A percentile compares a stretch with the other conserved stretches of the same genome.
Evolutionary conservation across 23 red algal genomes (phyloP).

Genomic region (Gracilaria gracilis): DNA sequence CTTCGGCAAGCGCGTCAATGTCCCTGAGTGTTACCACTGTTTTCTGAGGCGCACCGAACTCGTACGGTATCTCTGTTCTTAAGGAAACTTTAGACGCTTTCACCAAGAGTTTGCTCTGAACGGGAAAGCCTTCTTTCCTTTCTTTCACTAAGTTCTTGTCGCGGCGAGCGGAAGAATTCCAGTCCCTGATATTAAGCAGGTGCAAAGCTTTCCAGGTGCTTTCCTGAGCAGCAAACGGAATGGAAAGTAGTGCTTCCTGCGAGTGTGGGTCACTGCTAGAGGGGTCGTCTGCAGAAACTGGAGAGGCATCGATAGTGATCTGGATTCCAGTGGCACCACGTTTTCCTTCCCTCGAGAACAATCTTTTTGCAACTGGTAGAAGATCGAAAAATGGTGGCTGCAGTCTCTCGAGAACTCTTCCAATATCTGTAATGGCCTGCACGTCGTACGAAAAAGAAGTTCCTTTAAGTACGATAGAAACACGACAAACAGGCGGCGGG

Average conservation of each 20-base stretch:
- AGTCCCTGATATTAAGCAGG: conserved; percentile 14
- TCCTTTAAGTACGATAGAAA: conserved; percentile 48
- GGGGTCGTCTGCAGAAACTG: not conserved
- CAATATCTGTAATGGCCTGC: conserved; percentile 56
- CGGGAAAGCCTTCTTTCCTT: conserved; percentile 9
- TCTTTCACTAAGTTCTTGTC: not conserved
- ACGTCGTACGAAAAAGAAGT: conserved; percentile 55
- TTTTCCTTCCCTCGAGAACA: conserved; percentile 47
- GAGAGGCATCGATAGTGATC: conserved; percentile 59
- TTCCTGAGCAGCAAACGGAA: conserved; percentile 52
- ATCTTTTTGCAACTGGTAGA: conserved; percentile 35
- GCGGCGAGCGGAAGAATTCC: not conserved
- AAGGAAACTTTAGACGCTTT: conserved; percentile 39
- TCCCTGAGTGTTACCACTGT: conserved; percentile 42
- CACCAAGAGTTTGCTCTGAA: conserved; percentile 18
- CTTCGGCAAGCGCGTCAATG: not conserved
- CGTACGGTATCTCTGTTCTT: conserved; percentile 57
- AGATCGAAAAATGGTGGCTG: conserved; percentile 62
- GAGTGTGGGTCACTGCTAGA: not conserved
- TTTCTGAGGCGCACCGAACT: conserved; percentile 41
- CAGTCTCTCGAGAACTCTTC: conserved; percentile 49
- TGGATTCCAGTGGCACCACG: conserved; percentile 53
- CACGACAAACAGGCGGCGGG: conserved; percentile 49
- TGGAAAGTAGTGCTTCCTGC: not conserved
- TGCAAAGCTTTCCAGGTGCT: conserved; percentile 48